These are phyloP conservation scores for Magnusiomyces fungicola DNA, from an alignment of 1,139 yeast genomes.

Conservation along the genomic window DNA sequence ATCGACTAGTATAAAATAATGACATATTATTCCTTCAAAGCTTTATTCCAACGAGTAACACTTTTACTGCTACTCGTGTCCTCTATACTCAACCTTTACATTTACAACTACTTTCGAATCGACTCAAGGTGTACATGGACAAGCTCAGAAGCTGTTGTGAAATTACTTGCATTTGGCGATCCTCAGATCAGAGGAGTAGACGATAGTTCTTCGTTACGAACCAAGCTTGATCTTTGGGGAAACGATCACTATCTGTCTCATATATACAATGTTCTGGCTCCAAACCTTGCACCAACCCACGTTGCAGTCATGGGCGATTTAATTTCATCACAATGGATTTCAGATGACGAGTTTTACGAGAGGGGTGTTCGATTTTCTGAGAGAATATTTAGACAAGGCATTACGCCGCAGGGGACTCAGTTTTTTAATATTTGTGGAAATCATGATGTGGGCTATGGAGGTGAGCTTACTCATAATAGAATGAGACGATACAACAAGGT, in stretches of 20 bases:
- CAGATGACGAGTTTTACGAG: slow-evolving; percentile 73
- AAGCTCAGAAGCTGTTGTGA: slow-evolving; percentile 19
- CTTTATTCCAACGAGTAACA: too few relatives aligned
- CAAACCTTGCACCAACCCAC: slow-evolving; percentile 61
- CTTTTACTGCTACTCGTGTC: slow-evolving; percentile 33
- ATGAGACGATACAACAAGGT: slow-evolving; percentile 65
- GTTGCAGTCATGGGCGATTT: slow-evolving; percentile 90
- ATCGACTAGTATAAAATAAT: too few relatives aligned
- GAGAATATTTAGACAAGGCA: slow-evolving; percentile 24
- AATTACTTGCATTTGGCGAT: slow-evolving; percentile 72
- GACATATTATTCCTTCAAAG: too few relatives aligned
- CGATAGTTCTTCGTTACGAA: slow-evolving; percentile 62
- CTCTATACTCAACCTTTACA: slow-evolving; percentile 46
- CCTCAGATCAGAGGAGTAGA: slow-evolving; percentile 92
- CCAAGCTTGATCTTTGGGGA: slow-evolving; percentile 74
- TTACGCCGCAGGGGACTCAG: slow-evolving; percentile 40
- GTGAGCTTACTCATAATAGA: slow-evolving; percentile 91
- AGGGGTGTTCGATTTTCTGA: slow-evolving; percentile 64
- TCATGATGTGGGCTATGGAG: slow-evolving; percentile 93
- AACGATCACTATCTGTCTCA: slow-evolving; percentile 87
- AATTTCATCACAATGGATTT: slow-evolving; percentile 93
- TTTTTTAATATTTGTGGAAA: slow-evolving; percentile 85
- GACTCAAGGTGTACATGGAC: slow-evolving; percentile 25
- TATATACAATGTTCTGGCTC: slow-evolving; percentile 58
- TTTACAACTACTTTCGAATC: slow-evolving; percentile 58